Percentiles rank a stretch among this genome's conserved stretches.
phyloP scores from a whole-genome alignment of 2,329 filamentous ascomycete species.

The Fusarium stilboides region DNA sequence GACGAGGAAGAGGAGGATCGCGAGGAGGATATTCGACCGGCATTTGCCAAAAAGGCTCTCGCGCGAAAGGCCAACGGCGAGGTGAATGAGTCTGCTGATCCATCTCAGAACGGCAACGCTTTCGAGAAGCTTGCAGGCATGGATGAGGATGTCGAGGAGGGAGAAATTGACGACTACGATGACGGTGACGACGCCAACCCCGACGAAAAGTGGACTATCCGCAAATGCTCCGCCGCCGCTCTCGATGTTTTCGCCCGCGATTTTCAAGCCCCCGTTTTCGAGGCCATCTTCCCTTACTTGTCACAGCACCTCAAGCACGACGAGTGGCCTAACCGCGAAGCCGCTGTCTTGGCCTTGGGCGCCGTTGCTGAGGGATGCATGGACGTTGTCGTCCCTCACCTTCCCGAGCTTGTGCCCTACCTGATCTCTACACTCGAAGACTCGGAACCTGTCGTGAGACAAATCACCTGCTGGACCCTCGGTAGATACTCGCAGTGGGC shows the following conservation, averaged over 20 bases:
- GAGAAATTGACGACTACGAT: conserved; percentile 83
- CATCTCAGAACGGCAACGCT: conserved; percentile 67
- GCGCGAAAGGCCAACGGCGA: conserved; percentile 71
- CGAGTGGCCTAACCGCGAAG: conserved; percentile 94
- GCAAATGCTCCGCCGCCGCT: conserved; percentile 96
- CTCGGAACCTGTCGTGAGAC: conserved; percentile 88
- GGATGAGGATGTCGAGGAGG: conserved; percentile 87
- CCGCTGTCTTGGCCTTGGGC: conserved; percentile 92
- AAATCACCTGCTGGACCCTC: conserved; percentile 98
- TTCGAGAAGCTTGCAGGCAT: conserved; percentile 71
- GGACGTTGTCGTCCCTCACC: conserved; percentile 88
- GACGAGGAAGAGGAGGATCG: conserved; percentile 94
- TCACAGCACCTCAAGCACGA: conserved; percentile 89
- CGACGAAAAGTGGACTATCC: conserved; percentile 93
- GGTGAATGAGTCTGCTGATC: conserved; percentile 65
- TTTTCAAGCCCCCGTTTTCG: conserved; percentile 90
- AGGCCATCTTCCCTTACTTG: conserved; percentile 92
- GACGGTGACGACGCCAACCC: conserved; percentile 85
- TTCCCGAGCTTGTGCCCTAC: conserved; percentile 91
- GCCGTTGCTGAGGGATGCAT: conserved; percentile 97
- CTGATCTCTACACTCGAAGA: conserved; percentile 89
- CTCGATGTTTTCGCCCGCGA: conserved; percentile 94
- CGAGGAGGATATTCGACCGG: conserved; percentile 90
- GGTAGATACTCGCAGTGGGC: conserved; percentile 96
- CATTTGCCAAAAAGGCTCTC: conserved; percentile 82